Conservation (phyloP, 2,329 filamentous ascomycete genomes). For the Sphaerulina populicola region DNA sequence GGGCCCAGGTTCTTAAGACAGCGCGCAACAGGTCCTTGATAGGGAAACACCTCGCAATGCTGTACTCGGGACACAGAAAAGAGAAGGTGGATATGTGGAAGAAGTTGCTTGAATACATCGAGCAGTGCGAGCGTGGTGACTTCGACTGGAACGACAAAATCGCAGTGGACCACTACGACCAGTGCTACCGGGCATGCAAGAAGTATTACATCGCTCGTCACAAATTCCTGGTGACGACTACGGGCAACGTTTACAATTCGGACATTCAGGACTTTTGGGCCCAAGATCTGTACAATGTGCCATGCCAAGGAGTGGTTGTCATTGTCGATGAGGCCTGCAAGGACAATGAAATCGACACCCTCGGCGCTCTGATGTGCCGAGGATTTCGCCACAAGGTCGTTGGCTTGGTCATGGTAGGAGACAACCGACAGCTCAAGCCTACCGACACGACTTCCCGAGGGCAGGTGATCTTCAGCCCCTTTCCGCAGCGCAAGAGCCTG, state of each 20-base stretch:
- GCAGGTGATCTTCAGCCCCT: constrained; percentile 14
- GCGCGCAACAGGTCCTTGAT: constrained; percentile 4
- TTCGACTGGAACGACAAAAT: constrained; percentile 13
- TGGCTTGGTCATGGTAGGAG: constrained; percentile 19
- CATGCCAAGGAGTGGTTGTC: constrained; percentile 13
- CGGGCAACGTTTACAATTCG: constrained; percentile 15
- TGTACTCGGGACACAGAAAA: neutral
- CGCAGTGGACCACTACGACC: constrained; percentile 11
- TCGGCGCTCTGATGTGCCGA: constrained; percentile 11
- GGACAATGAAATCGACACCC: constrained; percentile 19
- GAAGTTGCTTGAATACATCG: constrained; percentile 10
- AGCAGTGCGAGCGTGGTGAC: constrained; percentile 7
- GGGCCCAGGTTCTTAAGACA: constrained; percentile 10
- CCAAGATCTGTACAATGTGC: constrained; percentile 9
- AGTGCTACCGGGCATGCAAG: constrained; percentile 16
- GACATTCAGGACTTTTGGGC: constrained; percentile 18
- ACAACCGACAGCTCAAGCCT: constrained; percentile 18
- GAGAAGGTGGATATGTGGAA: constrained; percentile 14
- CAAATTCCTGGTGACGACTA: constrained; percentile 19
- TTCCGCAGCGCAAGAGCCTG: constrained; percentile 13
- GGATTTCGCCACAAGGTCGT: constrained; percentile 14
- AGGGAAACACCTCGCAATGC: neutral
- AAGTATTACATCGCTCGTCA: constrained; percentile 10
- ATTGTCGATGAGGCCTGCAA: constrained; percentile 21
- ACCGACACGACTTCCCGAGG: constrained; percentile 16